Evolutionary conservation across 441 rosid genomes (phyloP).

Genomic region (Capsella rubella): DNA sequence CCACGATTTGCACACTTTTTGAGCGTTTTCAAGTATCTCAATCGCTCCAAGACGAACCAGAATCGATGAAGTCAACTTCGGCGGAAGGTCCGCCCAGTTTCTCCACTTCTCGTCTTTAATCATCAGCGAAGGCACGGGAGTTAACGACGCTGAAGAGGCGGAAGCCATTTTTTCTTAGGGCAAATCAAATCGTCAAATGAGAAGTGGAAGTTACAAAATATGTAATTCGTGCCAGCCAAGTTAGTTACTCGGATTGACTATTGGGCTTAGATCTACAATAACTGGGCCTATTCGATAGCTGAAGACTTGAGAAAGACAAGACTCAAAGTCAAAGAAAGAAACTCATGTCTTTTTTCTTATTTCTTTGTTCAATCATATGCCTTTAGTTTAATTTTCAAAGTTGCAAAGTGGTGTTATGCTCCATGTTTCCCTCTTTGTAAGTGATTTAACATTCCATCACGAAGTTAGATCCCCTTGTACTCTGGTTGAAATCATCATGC

Average conservation of each 20-base stretch:
- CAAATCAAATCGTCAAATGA: neutral
- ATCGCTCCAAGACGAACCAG: constrained; percentile 48
- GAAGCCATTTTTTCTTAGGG: constrained; percentile 7
- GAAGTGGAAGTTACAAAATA: neutral
- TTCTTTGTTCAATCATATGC: too few relatives aligned
- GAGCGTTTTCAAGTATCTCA: constrained; percentile 51
- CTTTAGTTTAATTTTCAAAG: too few relatives aligned
- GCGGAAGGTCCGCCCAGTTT: constrained; percentile 65
- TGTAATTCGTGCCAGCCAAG: neutral
- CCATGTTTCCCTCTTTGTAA: too few relatives aligned
- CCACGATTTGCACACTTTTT: constrained; percentile 64
- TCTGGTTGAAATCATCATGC: too few relatives aligned
- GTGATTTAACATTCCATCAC: too few relatives aligned
- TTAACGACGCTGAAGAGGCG: neutral
- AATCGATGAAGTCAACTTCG: constrained; percentile 52
- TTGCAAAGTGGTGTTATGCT: too few relatives aligned
- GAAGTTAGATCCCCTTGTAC: too few relatives aligned
- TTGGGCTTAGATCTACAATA: neutral
- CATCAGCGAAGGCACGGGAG: neutral
- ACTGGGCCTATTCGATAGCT: neutral
- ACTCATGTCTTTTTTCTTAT: too few relatives aligned
- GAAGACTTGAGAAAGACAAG: neutral
- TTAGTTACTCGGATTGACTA: neutral
- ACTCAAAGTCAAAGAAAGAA: too few relatives aligned
- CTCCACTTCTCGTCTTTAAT: neutral